Base-by-base conservation (phyloP, 1,284 basidiomycete genomes). In the Flammula alnicola region DNA sequence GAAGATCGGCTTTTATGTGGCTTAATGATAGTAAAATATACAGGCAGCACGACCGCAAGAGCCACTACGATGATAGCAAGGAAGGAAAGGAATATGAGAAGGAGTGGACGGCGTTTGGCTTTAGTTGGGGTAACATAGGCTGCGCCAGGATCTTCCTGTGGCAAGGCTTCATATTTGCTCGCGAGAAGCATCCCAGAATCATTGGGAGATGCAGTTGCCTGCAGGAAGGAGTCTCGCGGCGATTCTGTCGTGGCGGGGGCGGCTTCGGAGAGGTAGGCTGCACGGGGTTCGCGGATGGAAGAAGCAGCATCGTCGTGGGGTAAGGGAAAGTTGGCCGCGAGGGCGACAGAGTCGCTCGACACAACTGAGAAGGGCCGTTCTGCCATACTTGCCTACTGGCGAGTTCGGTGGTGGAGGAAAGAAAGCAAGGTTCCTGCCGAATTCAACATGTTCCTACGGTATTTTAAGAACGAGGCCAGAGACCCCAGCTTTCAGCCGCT, bases 1-100 rank as follows among this genome's bases (percentile, higher is more conserved):
- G 32, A 17, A 10, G 39, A 36, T 17, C 39, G 47, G 31, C 35
- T 36, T 4, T 50, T 43, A 42, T 58, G 39, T 22, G 72, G 74
- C 55, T 75, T 77, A 55, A 80, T 73, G 17, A 81, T 74, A n/a
- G 71, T 66, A 52, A 86, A 79, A 49, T 78, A 78, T 4, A 85
- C 73, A 2, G 80, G 79, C 3, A 85, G 61, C 30, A 81, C 66
- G 25, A 84, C 70, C 11, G 71, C 78, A 22, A 81, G 67, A 36
- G 77, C 69, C 17, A 83, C 58, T 38, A 77, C 61, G 29, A 75
- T 60, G 17, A 83, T 54, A 6, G 65, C 65, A 2, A 63, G 59
- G 8, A 70, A 48, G 22, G 57, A 67, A 10, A 63, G 51, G 17
- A 70, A 25, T 11, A 64, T 43, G 38, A 65, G 33, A 22, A 64